Base-by-base conservation (phyloP, 805 yeast genomes). In the Candida schatavii region DNA sequence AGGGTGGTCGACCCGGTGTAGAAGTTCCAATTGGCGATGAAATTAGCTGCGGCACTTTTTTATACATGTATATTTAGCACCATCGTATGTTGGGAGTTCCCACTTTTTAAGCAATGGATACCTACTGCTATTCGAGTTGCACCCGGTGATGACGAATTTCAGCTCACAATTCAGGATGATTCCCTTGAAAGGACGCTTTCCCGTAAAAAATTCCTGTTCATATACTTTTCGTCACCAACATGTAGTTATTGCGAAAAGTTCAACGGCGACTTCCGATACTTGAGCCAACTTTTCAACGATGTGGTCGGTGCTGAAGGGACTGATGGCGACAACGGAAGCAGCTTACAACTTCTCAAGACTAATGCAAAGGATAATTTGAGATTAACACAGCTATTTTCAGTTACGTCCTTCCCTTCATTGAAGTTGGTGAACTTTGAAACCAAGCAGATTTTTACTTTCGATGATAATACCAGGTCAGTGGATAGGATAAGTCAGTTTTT, bases 341-440 rank as follows among this genome's bases (percentile, higher is more conserved):
- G 19, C 23, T 55, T 70, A 18, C 75, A 69, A 45, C 36, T 66
- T 0, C 35, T 65, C 21, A 62, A 62, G 43, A 48, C 62, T 4
- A 57, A 69, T 37, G 66, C 59, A 1, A 31, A 19, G 7, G 45
- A 49, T n/a, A 58, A 58, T 47, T 55, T 52, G 28, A 52, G 66
- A 14, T 56, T 77, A 5, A 57, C 70, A 29, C 50, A 49, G 26
- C 54, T 69, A 37, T 77, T 77, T 44, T 50, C 53, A 13, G 61
- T 80, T 3, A 45, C 49, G 9, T 68, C 66, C 15, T 81, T 65
- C 52, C 87, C 87, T 1, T 62, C 74, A 0, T 43, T 81, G 38
- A 68, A 71, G 48, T 51, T 80, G 26, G 71, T 75, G 45, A 57
- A 71, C 26, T 61, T 63, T 37, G 59, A 61, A 31, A 74, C 76